Evolutionary conservation across 2,329 filamentous ascomycete genomes (phyloP), one percentile per base, ranked within the genome.

Genomic region (Scedosporium minutisporum): DNA sequence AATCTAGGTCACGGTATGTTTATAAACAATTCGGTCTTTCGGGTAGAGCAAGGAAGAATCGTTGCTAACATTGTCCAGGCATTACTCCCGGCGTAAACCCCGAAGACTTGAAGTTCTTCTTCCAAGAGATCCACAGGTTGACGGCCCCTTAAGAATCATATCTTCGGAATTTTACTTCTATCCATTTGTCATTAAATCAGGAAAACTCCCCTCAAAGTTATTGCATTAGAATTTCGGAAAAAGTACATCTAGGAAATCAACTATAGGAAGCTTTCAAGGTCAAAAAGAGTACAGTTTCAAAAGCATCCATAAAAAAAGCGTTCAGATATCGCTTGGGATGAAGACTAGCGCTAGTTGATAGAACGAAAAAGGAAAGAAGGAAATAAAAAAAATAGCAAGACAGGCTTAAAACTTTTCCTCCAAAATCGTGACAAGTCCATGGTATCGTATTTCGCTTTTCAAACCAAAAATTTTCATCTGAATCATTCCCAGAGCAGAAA

Each of bases 81-180:
- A 92, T 99, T 66, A 99, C 95, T 38, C 95, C 95, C 0, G 89
- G 93, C 66, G 95, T 99, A 62, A 89, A 97, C 68, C 95, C 95
- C 0, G 92, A 97, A 59, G 88, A 96, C 74, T 79, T 99, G 68
- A 93, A 87, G 73, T 96, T 96, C 77, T 99, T 90, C 79, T 93
- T 99, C 67, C 81, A 96, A 71, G 95, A 99, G 76, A 87, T 97
- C 63, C 91, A 96, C 74, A 84, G 90, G 58, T 75, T 87, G 64
- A 84, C 83, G 42, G 82, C 80, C 70, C 73, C 72, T 58, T 75
- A 63, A 67, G 10, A 41, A 59, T 33, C 25, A 41, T 5, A 2
- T 23, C 27, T 21, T 55, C 5, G 12, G 6, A 5, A 55, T 6
- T 55, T 6, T 7, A 14, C 18, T 21, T 25, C 12, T 21, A 23